Evolutionary conservation across 345 rosid genomes (phyloP).

Genomic region (Bruguiera parviflora): DNA sequence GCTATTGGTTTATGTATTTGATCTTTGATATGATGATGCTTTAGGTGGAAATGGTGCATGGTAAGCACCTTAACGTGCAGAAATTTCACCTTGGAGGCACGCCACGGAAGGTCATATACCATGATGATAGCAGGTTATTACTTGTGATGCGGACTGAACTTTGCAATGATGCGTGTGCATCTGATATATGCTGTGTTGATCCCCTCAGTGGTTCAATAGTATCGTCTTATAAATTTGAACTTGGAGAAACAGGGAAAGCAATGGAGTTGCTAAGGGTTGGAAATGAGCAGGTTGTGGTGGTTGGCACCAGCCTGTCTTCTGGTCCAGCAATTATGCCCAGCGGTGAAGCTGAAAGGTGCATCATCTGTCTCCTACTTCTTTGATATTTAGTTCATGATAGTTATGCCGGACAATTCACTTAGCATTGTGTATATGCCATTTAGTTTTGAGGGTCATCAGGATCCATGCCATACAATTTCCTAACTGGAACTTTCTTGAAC

Average conservation of each 20-base stretch:
- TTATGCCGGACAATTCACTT: neutral
- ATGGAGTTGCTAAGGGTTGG: conserved; percentile 88
- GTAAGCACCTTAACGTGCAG: conserved; percentile 84
- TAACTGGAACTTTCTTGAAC: conserved; percentile 29
- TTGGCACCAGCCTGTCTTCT: conserved; percentile 83
- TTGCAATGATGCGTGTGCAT: conserved; percentile 47
- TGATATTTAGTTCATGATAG: neutral
- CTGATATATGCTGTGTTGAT: conserved; percentile 89
- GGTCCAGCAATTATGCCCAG: conserved; percentile 96
- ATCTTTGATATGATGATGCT: conserved; percentile 21
- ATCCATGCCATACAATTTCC: neutral
- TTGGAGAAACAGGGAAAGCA: conserved; percentile 84
- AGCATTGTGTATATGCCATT: neutral
- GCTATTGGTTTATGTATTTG: conserved; percentile 16
- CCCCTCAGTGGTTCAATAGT: conserved; percentile 73
- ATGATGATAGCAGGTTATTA: conserved; percentile 75
- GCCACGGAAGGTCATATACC: conserved; percentile 87
- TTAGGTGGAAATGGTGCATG: conserved; percentile 94
- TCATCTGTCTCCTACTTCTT: conserved; percentile 14
- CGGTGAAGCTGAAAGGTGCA: conserved; percentile 97
- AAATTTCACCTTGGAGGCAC: conserved; percentile 96
- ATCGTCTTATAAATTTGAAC: conserved; percentile 67
- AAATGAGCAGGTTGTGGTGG: conserved; percentile 75
- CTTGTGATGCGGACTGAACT: conserved; percentile 93
- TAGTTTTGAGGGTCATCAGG: too few relatives aligned